These are phyloP conservation scores for Mucor velutinosus DNA, from an alignment of 371 early-diverging fungal genomes.

Conservation along the genomic window DNA sequence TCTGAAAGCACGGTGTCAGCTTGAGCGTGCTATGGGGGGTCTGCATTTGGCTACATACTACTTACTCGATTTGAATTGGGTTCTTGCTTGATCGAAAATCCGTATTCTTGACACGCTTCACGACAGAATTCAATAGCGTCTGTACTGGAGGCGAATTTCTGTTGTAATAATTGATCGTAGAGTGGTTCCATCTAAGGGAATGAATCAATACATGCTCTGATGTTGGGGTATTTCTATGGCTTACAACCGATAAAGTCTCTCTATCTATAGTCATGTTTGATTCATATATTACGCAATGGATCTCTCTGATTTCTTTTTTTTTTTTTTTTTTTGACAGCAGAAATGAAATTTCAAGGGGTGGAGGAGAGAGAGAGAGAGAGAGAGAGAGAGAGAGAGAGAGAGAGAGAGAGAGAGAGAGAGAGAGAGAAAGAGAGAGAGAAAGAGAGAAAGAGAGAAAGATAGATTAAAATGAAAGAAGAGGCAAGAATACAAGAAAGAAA, in stretches of 20 bases:
- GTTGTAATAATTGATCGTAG: constrained; percentile 29
- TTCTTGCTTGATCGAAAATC: constrained; percentile 45
- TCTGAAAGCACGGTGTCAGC: constrained; percentile 22
- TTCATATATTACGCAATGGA: not conserved
- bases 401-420: constrained; percentile 3
- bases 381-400: constrained; percentile 1
- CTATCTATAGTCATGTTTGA: not conserved
- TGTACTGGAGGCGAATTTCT: constrained; percentile 35
- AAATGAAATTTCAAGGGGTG: constrained; percentile 8
- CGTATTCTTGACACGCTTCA: constrained; percentile 36
- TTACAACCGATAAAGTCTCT: not conserved
- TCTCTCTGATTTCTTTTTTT: not conserved
- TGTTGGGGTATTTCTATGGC: not conserved
- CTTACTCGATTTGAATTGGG: constrained; percentile 42
- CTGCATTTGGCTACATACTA: not conserved
- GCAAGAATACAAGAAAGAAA: too few relatives aligned
- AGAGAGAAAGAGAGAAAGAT: not conserved
- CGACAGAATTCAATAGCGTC: constrained; percentile 44
- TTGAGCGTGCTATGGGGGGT: not conserved
- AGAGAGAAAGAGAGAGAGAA: not conserved
- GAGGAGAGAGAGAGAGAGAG: not conserved
- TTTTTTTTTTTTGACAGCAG: not conserved
- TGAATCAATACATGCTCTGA: not conserved
- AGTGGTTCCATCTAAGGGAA: constrained; percentile 37
- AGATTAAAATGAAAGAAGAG: constrained; percentile 12